phyloP scores from a whole-genome alignment of 257 asterid species.

The Przewalskia tangutica region DNA sequence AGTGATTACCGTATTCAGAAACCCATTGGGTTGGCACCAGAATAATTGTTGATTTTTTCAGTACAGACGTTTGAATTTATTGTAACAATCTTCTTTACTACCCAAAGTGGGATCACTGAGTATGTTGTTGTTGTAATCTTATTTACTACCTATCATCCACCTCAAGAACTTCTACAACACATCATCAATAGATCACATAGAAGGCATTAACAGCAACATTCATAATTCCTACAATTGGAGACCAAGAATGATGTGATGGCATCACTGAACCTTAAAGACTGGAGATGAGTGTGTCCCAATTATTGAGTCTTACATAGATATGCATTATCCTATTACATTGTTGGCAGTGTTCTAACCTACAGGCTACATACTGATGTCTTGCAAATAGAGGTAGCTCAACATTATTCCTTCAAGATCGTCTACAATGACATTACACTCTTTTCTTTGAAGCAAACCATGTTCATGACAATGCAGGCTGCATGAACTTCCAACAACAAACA shows the following conservation, averaged over 20 bases:
- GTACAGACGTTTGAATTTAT: not conserved
- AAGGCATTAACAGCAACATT: not conserved
- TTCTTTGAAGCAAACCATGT: not conserved
- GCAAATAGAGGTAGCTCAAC: not conserved
- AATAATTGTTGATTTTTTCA: not conserved
- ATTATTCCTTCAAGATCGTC: not conserved
- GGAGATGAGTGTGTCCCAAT: not conserved
- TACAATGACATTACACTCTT: not conserved
- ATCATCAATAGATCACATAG: not conserved
- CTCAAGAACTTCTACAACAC: not conserved
- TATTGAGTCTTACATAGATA: not conserved
- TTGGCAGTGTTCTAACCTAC: not conserved
- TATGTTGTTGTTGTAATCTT: too few species aligned
- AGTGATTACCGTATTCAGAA: not conserved
- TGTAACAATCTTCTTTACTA: not conserved
- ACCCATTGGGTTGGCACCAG: not conserved
- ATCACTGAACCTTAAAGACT: not conserved
- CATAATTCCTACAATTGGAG: not conserved
- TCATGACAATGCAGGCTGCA: not conserved
- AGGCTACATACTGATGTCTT: not conserved
- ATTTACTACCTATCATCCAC: not conserved
- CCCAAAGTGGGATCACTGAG: too few species aligned
- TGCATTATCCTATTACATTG: not conserved
- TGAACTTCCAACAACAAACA: not conserved
- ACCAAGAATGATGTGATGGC: not conserved